A percentile compares a stretch with the other conserved stretches of the same genome.
These are phyloP conservation scores for Amphibolis antarctica DNA, from an alignment of 106 monocot genomes.

Conservation along the genomic window DNA sequence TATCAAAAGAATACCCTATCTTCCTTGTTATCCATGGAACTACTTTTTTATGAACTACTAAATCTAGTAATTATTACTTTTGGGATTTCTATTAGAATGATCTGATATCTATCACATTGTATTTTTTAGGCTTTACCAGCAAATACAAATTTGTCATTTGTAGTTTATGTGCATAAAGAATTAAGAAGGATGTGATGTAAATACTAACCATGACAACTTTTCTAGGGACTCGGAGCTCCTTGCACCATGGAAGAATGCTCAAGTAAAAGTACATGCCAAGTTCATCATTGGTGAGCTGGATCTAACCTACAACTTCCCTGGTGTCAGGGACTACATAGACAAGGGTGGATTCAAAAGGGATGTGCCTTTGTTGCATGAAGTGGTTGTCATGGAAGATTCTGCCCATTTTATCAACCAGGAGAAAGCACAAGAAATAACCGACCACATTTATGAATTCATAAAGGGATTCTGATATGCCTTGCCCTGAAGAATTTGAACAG, in stretches of 20 bases:
- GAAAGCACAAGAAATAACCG: conserved; percentile 9
- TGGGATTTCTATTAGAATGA: too few species aligned
- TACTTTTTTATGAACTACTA: too few species aligned
- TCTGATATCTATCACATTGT: too few species aligned
- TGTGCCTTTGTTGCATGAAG: conserved; percentile 15
- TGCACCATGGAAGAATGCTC: conserved; percentile 7
- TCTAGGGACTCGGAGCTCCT: conserved; percentile 15
- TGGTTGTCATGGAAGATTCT: conserved; percentile 14
- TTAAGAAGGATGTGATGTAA: too few species aligned
- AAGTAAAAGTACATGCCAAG: conserved; percentile 13
- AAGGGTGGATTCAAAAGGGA: conserved; percentile 13
- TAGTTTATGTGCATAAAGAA: too few species aligned
- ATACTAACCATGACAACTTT: too few species aligned
- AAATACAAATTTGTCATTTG: too few species aligned
- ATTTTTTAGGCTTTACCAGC: too few species aligned
- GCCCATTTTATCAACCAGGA: conserved; percentile 15
- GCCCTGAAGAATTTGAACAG: too few species aligned
- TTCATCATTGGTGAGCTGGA: conserved; percentile 17
- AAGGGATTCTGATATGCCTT: background rate
- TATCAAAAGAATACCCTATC: too few species aligned
- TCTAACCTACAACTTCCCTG: conserved; percentile 8
- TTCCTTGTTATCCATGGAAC: too few species aligned
- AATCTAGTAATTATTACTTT: too few species aligned
- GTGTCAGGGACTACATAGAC: conserved; percentile 13
- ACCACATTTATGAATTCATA: conserved; percentile 15